Evolutionary conservation across 2,329 filamentous ascomycete species (phyloP).

Genomic region (Blastomyces parvus): DNA sequence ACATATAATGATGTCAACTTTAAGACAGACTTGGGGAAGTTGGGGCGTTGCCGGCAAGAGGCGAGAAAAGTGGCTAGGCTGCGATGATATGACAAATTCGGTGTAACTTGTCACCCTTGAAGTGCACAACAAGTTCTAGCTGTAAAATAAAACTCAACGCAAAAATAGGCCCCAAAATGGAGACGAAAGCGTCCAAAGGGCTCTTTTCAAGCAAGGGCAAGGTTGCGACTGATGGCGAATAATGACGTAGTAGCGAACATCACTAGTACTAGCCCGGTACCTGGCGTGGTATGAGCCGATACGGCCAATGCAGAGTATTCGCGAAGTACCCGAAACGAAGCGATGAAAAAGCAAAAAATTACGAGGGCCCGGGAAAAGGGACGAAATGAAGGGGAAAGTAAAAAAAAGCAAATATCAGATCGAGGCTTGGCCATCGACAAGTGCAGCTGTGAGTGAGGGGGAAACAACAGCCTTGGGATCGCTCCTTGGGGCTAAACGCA

Average conservation of each 20-base stretch:
- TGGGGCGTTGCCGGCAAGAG: not conserved
- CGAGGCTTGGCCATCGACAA: not conserved
- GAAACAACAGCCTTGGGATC: not conserved
- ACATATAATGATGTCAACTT: not conserved
- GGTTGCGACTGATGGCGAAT: slow-evolving; percentile 1
- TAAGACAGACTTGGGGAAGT: not conserved
- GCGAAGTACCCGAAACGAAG: not conserved
- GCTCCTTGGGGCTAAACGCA: no score
- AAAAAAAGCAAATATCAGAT: not conserved
- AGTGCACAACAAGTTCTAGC: not conserved
- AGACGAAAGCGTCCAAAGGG: not conserved
- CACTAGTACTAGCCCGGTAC: slow-evolving; percentile 7
- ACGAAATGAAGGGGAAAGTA: not conserved
- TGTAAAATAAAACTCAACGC: not conserved
- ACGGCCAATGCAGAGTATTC: not conserved
- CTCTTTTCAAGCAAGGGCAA: not conserved
- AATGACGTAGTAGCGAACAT: not conserved
- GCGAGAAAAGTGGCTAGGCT: not conserved
- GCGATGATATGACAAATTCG: not conserved
- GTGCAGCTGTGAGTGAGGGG: not conserved
- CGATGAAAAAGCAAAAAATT: not conserved
- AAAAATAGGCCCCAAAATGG: not conserved
- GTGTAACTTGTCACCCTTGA: not conserved
- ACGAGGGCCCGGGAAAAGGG: not conserved
- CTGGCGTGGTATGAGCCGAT: not conserved